phyloP scores from a whole-genome alignment of 1,284 basidiomycete species.

The Marasmius sp. region DNA sequence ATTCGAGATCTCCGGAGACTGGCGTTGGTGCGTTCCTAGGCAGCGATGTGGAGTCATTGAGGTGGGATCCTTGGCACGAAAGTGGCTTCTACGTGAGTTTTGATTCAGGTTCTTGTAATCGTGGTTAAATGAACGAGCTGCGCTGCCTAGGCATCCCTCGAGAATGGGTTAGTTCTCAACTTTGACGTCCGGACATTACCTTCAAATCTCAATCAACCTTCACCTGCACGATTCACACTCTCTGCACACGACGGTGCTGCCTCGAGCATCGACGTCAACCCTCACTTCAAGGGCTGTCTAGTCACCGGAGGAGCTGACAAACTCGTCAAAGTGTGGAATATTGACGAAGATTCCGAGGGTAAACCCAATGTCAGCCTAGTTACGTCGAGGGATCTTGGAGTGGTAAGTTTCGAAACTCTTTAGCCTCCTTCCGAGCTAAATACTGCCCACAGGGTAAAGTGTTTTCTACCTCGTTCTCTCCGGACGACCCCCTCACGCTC shows the following conservation, averaged over 20 bases:
- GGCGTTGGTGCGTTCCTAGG: conserved; percentile 81
- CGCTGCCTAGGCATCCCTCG: conserved; percentile 74
- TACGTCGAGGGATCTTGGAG: conserved; percentile 87
- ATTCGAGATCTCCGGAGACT: conserved; percentile 80
- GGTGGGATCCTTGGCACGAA: conserved; percentile 95
- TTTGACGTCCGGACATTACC: conserved; percentile 89
- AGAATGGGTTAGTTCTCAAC: conserved; percentile 89
- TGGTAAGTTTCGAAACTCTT: conserved; percentile 57
- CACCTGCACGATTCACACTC: conserved; percentile 82
- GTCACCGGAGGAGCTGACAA: conserved; percentile 95
- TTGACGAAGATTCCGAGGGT: conserved; percentile 65
- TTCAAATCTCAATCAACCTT: conserved; percentile 57
- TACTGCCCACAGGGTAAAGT: conserved; percentile 77
- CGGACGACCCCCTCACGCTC: conserved; percentile 91
- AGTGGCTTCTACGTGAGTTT: conserved; percentile 82
- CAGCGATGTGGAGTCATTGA: conserved; percentile 89
- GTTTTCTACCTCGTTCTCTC: conserved; percentile 88
- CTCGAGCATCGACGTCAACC: conserved; percentile 90
- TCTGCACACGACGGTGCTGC: conserved; percentile 94
- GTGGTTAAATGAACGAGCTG: conserved; percentile 2
- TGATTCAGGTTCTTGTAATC: background rate
- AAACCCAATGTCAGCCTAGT: conserved; percentile 87
- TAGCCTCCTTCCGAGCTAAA: conserved; percentile 1
- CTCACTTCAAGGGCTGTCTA: conserved; percentile 88
- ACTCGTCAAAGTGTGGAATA: conserved; percentile 93